Conservation (phyloP, 768 basidiomycete species). For the Rhodotorula sphaerocarpa region DNA sequence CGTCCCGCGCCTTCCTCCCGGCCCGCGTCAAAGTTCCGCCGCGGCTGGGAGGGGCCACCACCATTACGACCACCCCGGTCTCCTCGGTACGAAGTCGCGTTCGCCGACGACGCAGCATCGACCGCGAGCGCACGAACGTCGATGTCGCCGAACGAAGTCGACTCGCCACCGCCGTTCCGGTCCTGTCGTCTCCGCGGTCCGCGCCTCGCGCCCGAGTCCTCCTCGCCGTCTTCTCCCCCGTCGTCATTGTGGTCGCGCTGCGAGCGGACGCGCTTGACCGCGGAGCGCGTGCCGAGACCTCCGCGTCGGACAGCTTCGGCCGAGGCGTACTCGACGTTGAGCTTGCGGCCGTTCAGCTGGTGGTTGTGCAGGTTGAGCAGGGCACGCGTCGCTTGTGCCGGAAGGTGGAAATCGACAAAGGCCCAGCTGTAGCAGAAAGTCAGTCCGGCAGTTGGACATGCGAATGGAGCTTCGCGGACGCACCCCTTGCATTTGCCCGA, state of each 20-base stretch:
- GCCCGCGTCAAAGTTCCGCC: slow-evolving; percentile 16
- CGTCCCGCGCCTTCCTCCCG: slow-evolving; percentile 12
- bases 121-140: slow-evolving; percentile 3
- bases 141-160: slow-evolving; percentile 18
- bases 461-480: background rate
- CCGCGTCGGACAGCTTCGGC: slow-evolving; percentile 79
- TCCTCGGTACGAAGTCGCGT: too few species aligned
- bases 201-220: background rate
- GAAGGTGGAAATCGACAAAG: slow-evolving; percentile 79
- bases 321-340: slow-evolving; percentile 83
- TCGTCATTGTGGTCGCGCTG: background rate
- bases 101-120: background rate
- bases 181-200: background rate
- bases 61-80: too few species aligned
- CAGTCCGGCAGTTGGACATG: too few species aligned
- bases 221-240: background rate
- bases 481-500: slow-evolving; percentile 93
- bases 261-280: slow-evolving; percentile 2
- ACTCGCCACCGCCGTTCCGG: slow-evolving; percentile 5
- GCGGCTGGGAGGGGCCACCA: slow-evolving; percentile 1
- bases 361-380: slow-evolving; percentile 80
- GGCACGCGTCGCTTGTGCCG: slow-evolving; percentile 68
- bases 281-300: slow-evolving; percentile 46
- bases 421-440: slow-evolving; percentile 58
- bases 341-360: slow-evolving; percentile 61